phyloP scores from a whole-genome alignment of 768 basidiomycete genomes.

The Clathrus columnatus region DNA sequence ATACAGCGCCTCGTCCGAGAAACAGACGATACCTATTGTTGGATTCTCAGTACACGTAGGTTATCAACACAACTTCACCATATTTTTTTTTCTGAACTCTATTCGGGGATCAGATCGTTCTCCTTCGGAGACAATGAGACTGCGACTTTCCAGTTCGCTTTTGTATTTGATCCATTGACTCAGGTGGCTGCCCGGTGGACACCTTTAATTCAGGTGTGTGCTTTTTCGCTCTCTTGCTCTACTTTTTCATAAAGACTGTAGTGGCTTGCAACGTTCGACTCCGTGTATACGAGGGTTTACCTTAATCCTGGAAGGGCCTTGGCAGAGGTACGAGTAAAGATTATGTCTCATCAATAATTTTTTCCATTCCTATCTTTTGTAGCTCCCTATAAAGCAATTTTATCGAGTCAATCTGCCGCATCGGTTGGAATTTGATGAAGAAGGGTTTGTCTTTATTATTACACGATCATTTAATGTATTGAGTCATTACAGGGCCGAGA shows the following conservation, averaged over 20 bases:
- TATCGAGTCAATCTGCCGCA: conserved; percentile 71
- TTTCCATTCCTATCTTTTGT: not conserved
- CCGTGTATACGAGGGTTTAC: conserved; percentile 65
- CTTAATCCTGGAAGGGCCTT: conserved; percentile 58
- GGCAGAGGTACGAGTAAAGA: conserved; percentile 47
- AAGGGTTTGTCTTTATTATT: conserved; percentile 45
- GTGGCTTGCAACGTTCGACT: conserved; percentile 60
- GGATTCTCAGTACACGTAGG: conserved; percentile 57
- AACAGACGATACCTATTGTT: conserved; percentile 52
- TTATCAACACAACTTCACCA: too few relatives aligned
- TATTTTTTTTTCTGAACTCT: not conserved
- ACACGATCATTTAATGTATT: not conserved
- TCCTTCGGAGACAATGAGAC: conserved; percentile 56
- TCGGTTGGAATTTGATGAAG: conserved; percentile 50
- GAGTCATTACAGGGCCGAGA: conserved; percentile 40
- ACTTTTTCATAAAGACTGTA: conserved; percentile 20
- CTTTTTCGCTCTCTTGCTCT: not conserved
- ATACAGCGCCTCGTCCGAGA: conserved; percentile 51
- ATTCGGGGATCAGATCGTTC: conserved; percentile 45
- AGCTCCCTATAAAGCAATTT: conserved; percentile 90
- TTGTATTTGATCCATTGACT: conserved; percentile 78
- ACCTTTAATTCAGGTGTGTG: conserved; percentile 58
- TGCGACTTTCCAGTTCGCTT: conserved; percentile 60
- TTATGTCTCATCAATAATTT: not conserved
- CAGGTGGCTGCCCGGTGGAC: conserved; percentile 84